These are phyloP conservation scores for Moelleriella libera DNA, from an alignment of 2,329 filamentous ascomycete genomes.

Conservation along the genomic window DNA sequence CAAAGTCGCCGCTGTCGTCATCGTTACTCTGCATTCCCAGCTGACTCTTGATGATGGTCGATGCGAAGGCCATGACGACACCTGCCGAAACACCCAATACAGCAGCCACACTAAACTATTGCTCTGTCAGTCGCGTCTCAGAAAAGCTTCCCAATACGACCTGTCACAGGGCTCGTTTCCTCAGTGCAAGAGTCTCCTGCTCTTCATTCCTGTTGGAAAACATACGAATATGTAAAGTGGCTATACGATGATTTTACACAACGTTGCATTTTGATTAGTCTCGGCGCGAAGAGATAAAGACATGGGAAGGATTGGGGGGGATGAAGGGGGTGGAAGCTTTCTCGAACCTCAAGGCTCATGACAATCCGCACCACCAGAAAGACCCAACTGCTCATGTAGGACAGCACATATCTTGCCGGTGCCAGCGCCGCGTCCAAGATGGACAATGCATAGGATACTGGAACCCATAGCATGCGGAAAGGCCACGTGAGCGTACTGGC, in stretches of 20 bases:
- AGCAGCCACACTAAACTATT: slow-evolving; percentile 47
- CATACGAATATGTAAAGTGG: slow-evolving; percentile 29
- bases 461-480: slow-evolving; percentile 1
- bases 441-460: neutral
- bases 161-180: neutral
- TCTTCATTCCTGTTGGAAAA: neutral
- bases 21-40: slow-evolving; percentile 23
- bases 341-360: slow-evolving; percentile 4
- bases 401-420: slow-evolving; percentile 2
- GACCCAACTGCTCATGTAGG: slow-evolving; percentile 2
- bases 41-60: slow-evolving; percentile 36
- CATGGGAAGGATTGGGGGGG: too few species aligned
- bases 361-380: neutral
- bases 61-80: slow-evolving; percentile 41
- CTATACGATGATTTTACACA: slow-evolving; percentile 9
- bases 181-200: too few species aligned
- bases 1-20: slow-evolving; percentile 5
- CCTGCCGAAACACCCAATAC: slow-evolving; percentile 54
- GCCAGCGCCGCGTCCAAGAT: neutral
- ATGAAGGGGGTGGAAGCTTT: slow-evolving; percentile 2
- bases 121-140: neutral
- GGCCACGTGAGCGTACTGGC: slow-evolving; percentile 6
- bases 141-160: neutral
- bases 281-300: too few species aligned
- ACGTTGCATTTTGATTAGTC: neutral